Evolutionary conservation across 352 stramenopile genomes (phyloP), one percentile per base, ranked within the genome.

Genomic region (Lagenidium giganteum): DNA sequence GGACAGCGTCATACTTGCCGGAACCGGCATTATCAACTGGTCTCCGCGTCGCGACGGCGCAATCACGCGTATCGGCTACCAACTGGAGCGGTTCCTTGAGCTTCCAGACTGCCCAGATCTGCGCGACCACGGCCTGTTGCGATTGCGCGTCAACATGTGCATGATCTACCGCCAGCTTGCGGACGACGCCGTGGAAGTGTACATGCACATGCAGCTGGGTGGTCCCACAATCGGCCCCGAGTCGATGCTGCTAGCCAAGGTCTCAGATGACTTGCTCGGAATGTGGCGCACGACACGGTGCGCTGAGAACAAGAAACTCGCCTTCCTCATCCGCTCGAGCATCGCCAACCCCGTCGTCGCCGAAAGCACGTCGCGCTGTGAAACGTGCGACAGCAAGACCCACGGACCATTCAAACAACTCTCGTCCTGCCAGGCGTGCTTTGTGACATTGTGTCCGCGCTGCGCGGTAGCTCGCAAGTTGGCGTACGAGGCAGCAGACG

Each of bases 1-100:
- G 8, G 73, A 86, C 43, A 70, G 57, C 27, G 72, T 82, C 17
- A 58, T 82, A 22, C 35, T 82, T 24, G 68, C 82, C 25, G 66
- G 53, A 1, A 71, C 60, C 0, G 71, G 72, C 0, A 37, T 65
- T 7, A 63, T 51, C 0, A 22, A 21, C 4, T 17, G 70, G 73
- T 3, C 57, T 67, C 0, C 51, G 42, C 17, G 51, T 48, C 40
- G 33, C 2, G 68, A 82, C 41, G 57, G 44, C 2, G 57, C 60
- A 13, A 67, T 66, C 7, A 51, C 61, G 6, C 60, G 24, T 2
- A 57, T 70, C 14, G 61, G 64, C 0, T 87, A 80, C 54, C 66
- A 67, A 18, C 30, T 84, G 6, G 58, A 75, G 53, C 71, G 80
- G 45, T 85, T 69, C 8, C 51, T 85, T 26, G 47, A 55, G 22